Conservation (phyloP, 805 yeast species). For the Scheffersomyces ergatensis region DNA sequence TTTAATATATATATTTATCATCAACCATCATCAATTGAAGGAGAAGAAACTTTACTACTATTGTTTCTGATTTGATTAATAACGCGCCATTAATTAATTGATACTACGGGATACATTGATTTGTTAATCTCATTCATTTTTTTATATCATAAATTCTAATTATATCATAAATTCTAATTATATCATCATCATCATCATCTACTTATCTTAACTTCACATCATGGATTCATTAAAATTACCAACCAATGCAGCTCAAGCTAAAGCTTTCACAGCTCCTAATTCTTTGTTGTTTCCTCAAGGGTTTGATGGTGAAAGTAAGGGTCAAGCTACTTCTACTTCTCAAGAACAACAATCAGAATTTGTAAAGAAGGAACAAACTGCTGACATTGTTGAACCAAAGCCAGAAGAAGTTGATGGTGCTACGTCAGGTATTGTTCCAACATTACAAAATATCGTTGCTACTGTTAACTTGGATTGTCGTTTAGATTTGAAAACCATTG, state of each 20-base stretch:
- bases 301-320: constrained; percentile 21
- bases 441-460: constrained; percentile 93
- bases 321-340: not conserved
- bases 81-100: no score
- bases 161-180: not conserved
- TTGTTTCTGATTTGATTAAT: no score
- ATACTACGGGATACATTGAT: constrained; percentile 45
- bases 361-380: constrained; percentile 9
- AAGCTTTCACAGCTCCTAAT: constrained; percentile 65
- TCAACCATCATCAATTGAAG: no score
- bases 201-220: no score
- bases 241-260: constrained; percentile 74
- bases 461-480: constrained; percentile 97
- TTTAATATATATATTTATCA: not conserved
- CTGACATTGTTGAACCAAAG: constrained; percentile 34
- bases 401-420: constrained; percentile 61
- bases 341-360: constrained; percentile 1
- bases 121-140: constrained; percentile 32
- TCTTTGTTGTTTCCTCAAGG: constrained; percentile 65
- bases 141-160: not conserved
- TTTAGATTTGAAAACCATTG: constrained; percentile 93
- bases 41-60: no score
- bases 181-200: not conserved
- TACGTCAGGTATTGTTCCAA: constrained; percentile 94
- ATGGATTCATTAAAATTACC: constrained; percentile 79